phyloP scores from a whole-genome alignment of 805 yeast species.

The Wickerhamiella siamensis region DNA sequence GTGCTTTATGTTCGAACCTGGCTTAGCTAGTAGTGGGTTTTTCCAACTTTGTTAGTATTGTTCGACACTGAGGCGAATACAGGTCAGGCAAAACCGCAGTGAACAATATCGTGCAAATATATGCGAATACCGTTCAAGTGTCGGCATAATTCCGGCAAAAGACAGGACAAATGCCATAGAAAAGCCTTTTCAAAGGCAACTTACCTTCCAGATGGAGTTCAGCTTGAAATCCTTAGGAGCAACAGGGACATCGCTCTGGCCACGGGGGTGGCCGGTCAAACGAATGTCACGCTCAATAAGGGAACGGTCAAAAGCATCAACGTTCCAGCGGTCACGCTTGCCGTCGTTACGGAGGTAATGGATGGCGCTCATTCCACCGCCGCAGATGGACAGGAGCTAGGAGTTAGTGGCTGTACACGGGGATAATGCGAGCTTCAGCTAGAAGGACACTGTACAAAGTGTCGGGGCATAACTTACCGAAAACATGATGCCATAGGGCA shows the following conservation, averaged over 20 bases:
- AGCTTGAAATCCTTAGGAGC: slow-evolving; percentile 73
- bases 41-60: slow-evolving; percentile 1
- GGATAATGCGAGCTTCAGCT: not conserved
- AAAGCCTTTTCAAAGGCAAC: no score
- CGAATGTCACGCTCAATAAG: slow-evolving; percentile 62
- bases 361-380: slow-evolving; percentile 34
- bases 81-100: no score
- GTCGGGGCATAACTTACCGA: slow-evolving; percentile 31
- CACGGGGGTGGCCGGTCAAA: slow-evolving; percentile 60
- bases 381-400: slow-evolving; percentile 39
- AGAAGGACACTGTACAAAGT: no score
- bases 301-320: slow-evolving; percentile 39
- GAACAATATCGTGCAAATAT: no score
- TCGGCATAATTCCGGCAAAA: no score
- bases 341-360: slow-evolving; percentile 35
- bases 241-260: slow-evolving; percentile 46
- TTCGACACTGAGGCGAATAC: not conserved
- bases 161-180: no score
- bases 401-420: slow-evolving; percentile 2
- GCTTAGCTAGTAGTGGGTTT: not conserved
- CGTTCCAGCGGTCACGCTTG: slow-evolving; percentile 38
- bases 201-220: slow-evolving; percentile 34
- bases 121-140: no score
- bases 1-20: not conserved
- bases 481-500: slow-evolving; percentile 47